Evolutionary conservation across 1,284 basidiomycete species (phyloP), one percentile per base, ranked within the genome.

Genomic region (Agroathelia rolfsii): DNA sequence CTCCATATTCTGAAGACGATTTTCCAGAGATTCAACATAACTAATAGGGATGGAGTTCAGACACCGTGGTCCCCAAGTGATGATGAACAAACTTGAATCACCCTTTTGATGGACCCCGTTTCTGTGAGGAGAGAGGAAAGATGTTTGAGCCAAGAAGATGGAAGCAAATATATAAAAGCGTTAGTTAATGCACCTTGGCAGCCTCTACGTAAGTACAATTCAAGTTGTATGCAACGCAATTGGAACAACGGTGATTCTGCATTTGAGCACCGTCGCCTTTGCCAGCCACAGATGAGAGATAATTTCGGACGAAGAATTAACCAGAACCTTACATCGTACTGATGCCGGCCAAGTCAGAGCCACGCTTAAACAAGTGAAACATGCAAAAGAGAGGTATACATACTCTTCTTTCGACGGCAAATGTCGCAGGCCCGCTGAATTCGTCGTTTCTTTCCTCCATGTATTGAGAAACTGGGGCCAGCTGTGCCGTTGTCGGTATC

Each of bases 41-140:
- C 77, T 80, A 14, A 24, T 20, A 10, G 19, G 12, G 12, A 15
- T 4, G 16, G 24, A 22, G 16, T 21, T 13, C n/a, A n/a, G 9
- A 3, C 8, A 37, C 13, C 6, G 16, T 18, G 5, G 7, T 14
- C 6, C n/a, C 18, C n/a, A 32, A 9, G n/a, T n/a, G n/a, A n/a
- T n/a, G n/a, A n/a, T n/a, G n/a, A 15, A 37, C 48, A 25, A 42
- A 57, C 44, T 14, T 19, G 26, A 57, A 70, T 39, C 49, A 89
- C 71, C 84, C 85, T 59, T 89, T 86, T 1, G 86, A 81, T 17
- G 85, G 82, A 2, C 85, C 84, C 23, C 86, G 75, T 62, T 86
- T 82, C 72, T 87, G 41, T 10, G 24, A 17, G 12, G 42, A 23
- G 14, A 32, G 26, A 22, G 29, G 4, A 25, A 10, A 23, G 28